Percentiles rank a stretch among this genome's conserved stretches.
Evolutionary conservation across 1,284 basidiomycete genomes (phyloP).

Genomic region (Polyporus tsugae): DNA sequence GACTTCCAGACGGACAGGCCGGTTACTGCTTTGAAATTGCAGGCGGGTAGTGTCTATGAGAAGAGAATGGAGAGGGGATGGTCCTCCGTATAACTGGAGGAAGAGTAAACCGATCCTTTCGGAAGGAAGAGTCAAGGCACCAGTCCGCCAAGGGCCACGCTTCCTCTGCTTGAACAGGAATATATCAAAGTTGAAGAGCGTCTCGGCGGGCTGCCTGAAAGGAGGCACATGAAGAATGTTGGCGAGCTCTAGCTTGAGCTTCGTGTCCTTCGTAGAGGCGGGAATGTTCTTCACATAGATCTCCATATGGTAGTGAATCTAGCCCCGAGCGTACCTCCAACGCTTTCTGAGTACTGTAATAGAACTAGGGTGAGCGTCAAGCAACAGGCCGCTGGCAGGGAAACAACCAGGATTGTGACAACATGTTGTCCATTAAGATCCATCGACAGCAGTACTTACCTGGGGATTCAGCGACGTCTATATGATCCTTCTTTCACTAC

Average conservation of each 20-base stretch:
- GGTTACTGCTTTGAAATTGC: slow-evolving; percentile 48
- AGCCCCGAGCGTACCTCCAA: neutral
- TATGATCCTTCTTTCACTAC: neutral
- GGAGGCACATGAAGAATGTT: slow-evolving; percentile 52
- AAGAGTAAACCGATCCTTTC: slow-evolving; percentile 50
- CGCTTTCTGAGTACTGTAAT: neutral
- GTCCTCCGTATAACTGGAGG: slow-evolving; percentile 52
- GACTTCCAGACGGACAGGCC: slow-evolving; percentile 43
- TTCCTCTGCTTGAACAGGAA: slow-evolving; percentile 33
- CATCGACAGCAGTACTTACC: neutral
- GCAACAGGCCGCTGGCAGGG: neutral
- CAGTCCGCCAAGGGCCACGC: slow-evolving; percentile 48
- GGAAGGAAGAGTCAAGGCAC: slow-evolving; percentile 58
- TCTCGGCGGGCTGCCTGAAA: slow-evolving; percentile 44
- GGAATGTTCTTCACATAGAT: slow-evolving; percentile 48
- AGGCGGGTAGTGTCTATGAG: slow-evolving; percentile 45
- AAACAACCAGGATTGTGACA: neutral
- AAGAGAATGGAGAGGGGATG: slow-evolving; percentile 33
- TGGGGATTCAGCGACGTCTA: neutral
- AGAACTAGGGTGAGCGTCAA: neutral
- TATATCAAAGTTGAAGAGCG: slow-evolving; percentile 59
- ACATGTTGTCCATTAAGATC: neutral
- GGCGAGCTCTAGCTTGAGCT: slow-evolving; percentile 51
- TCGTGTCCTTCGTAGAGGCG: slow-evolving; percentile 41
- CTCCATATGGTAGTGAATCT: slow-evolving; percentile 39